phyloP scores from a whole-genome alignment of 2,329 filamentous ascomycete species.

The Nemania sp. region DNA sequence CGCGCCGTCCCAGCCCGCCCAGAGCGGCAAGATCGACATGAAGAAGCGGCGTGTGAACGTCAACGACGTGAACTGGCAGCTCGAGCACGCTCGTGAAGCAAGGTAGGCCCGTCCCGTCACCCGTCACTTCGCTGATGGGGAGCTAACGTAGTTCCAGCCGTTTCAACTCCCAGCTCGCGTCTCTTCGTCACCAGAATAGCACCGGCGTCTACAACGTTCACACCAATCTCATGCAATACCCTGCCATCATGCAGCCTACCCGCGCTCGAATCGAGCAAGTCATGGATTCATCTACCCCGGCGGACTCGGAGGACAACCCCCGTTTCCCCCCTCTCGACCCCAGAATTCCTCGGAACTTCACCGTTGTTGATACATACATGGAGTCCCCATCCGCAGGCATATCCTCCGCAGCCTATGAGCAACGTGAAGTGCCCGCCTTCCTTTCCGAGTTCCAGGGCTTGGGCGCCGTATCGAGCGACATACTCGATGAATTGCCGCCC shows the following conservation, averaged over 20 bases:
- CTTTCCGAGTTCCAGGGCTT: conserved; percentile 63
- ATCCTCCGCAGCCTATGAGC: conserved; percentile 50
- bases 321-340: conserved; percentile 54
- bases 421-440: conserved; percentile 51
- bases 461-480: conserved; percentile 65
- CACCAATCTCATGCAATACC: conserved; percentile 90
- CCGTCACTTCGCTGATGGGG: neutral
- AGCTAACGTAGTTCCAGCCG: conserved; percentile 57
- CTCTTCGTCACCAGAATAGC: conserved; percentile 69
- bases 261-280: conserved; percentile 82
- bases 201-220: conserved; percentile 89
- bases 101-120: conserved; percentile 61
- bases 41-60: conserved; percentile 88
- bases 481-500: conserved; percentile 67
- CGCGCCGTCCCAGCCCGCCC: conserved; percentile 74
- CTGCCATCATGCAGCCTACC: conserved; percentile 85
- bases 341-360: conserved; percentile 59
- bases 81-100: conserved; percentile 89
- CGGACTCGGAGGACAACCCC: conserved; percentile 36
- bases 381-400: conserved; percentile 56
- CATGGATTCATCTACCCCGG: conserved; percentile 33
- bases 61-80: conserved; percentile 94
- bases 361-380: conserved; percentile 59
- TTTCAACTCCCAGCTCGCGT: conserved; percentile 78
- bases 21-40: conserved; percentile 74